Evolutionary conservation across 1,139 yeast genomes (phyloP), one percentile per base, ranked within the genome.

Genomic region (Pichia inconspicua): DNA sequence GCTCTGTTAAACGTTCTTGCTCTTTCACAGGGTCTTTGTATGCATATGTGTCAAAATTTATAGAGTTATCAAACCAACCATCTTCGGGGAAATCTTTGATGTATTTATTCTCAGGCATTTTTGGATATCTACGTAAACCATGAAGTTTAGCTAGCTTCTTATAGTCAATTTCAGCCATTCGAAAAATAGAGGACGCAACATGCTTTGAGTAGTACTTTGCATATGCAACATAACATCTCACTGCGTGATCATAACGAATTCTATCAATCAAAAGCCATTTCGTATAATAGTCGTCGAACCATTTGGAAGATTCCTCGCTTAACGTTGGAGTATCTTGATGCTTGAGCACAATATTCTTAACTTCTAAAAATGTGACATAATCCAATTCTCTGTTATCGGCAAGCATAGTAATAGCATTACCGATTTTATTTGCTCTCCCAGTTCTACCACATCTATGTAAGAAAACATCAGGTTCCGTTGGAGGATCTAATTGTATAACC

Each of bases 381-480:
- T 84, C 94, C 56, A 82, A 85, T 62, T 94, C 98, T 51, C 87
- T 74, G 3, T 89, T 85, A 50, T 73, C 72, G 54, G 75, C 82
- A 44, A 90, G 66, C 68, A 89, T 74, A 1, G 85, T 79, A 6
- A 89, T 72, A 0, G 95, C 96, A 50, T 75, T 77, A 1, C 97
- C 97, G 5, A 74, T 76, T 54, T 80, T 80, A 51, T 89, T 89
- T 0, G 96, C 96, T 56, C 97, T 71, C 1, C 96, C 97, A 0
- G 97, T 88, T 62, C 97, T 75, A 19, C 97, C 97, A 66, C 92
- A 83, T 59, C 97, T 74, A 64, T 89, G 97, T 45, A 88, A 71
- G 59, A 89, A 89, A 55, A 85, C 81, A 58, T 84, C 92, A 0
- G 96, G 87, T 56, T 87, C 95, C 0, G 90, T 84, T 1, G 97